A percentile compares a stretch with the other conserved stretches of the same genome.
Conservation (phyloP, 2,329 filamentous ascomycete genomes). For the Colletotrichum falcatum region DNA sequence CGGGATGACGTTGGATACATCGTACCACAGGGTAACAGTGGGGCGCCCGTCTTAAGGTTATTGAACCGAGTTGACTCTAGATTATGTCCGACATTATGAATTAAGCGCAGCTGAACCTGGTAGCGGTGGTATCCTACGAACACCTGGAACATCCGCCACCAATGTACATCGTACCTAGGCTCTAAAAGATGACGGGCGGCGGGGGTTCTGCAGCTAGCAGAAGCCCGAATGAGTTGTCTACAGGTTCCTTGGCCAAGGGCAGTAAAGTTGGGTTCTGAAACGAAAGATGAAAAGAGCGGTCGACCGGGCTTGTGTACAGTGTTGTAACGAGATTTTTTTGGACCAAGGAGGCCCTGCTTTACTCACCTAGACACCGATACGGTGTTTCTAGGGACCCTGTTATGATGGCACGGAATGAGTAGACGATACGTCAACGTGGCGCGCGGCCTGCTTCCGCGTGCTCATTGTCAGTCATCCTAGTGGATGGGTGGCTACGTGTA, state of each 20-base stretch:
- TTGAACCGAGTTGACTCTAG: neutral
- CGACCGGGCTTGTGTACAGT: neutral
- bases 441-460: neutral
- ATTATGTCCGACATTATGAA: neutral
- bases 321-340: neutral
- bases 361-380: neutral
- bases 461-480: neutral
- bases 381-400: neutral
- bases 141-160: neutral
- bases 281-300: neutral
- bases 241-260: neutral
- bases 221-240: neutral
- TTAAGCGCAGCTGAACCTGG: neutral
- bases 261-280: neutral
- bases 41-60: constrained; percentile 4
- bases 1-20: constrained; percentile 14
- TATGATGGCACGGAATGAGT: neutral
- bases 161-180: no score
- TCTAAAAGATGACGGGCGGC: constrained; percentile 12
- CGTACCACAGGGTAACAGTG: constrained; percentile 19
- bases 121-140: neutral
- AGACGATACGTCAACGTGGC: neutral
- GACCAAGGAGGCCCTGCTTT: neutral
- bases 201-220: neutral
- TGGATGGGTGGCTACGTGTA: neutral